These are phyloP conservation scores for Asterionellopsis glacialis DNA, from an alignment of 108 stramenopile genomes.

Conservation along the genomic window DNA sequence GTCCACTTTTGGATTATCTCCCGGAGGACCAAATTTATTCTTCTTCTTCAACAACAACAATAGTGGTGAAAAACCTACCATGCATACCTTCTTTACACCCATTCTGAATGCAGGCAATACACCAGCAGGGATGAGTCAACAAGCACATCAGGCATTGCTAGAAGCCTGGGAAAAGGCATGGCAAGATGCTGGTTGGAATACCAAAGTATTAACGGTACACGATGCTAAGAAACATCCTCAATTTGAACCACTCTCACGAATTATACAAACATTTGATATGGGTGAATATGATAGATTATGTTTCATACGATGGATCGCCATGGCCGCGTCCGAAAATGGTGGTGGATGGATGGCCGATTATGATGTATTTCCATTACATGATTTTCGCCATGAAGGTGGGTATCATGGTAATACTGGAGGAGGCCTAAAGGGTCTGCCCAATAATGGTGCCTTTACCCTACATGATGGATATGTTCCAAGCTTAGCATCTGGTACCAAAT, in stretches of 20 bases:
- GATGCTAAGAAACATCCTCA: constrained; percentile 3
- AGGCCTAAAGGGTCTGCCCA: too few relatives aligned
- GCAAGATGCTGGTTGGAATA: constrained; percentile 3
- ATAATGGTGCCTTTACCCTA: constrained; percentile 6
- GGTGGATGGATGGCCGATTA: constrained; percentile 14
- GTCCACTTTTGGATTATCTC: too few relatives aligned
- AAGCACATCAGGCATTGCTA: constrained; percentile 11
- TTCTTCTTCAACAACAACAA: too few relatives aligned
- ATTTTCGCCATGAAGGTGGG: constrained; percentile 11
- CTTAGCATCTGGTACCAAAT: constrained; percentile 1
- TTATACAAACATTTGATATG: constrained; percentile 6
- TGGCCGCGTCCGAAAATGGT: background rate
- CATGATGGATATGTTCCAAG: constrained; percentile 2
- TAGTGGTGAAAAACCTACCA: background rate
- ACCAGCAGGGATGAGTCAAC: constrained; percentile 10
- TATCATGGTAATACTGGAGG: too few relatives aligned
- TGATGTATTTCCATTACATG: constrained; percentile 8
- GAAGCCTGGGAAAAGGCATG: background rate
- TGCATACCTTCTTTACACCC: constrained; percentile 6
- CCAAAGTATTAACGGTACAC: background rate
- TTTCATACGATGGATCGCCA: constrained; percentile 8
- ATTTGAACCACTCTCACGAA: constrained; percentile 1
- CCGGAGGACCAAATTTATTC: too few relatives aligned
- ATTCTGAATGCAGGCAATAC: background rate
- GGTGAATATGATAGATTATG: constrained; percentile 9